Percentiles rank a stretch among this genome's conserved stretches.
Conservation (phyloP, 2,329 filamentous ascomycete genomes). For the Pleoardoris graminearum region DNA sequence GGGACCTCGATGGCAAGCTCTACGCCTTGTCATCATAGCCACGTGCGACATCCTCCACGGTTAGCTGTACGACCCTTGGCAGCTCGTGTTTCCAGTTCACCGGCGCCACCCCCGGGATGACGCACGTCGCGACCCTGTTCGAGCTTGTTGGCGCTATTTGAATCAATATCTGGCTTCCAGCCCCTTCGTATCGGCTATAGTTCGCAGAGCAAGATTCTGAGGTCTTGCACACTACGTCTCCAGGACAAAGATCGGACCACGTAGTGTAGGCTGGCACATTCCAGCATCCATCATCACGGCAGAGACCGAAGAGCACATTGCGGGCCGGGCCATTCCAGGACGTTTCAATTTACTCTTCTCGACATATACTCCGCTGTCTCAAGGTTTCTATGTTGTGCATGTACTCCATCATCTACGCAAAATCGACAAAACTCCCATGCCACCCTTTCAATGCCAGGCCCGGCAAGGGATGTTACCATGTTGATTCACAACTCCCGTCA, state of each 20-base stretch:
- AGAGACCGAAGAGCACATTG: neutral
- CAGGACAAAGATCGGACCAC: neutral
- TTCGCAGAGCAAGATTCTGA: no score
- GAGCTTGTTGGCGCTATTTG: neutral
- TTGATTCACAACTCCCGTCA: no score
- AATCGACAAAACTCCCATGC: no score
- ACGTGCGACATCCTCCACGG: neutral
- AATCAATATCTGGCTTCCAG: neutral
- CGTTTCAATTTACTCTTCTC: no score
- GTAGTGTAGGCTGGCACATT: neutral
- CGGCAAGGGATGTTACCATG: no score
- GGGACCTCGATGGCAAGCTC: neutral
- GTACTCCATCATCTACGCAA: neutral
- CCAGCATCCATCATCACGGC: neutral
- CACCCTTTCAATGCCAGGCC: no score
- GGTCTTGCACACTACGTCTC: no score
- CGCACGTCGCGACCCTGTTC: neutral
- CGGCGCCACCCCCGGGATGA: neutral
- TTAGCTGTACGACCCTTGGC: slow-evolving; percentile 1
- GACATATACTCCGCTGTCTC: no score
- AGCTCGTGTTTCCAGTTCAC: slow-evolving; percentile 2
- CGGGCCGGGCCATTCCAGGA: neutral
- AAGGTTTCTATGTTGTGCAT: neutral
- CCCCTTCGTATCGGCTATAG: neutral
- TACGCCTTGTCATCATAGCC: neutral